These are phyloP conservation scores for Phaffia rhodozyma DNA, from an alignment of 1,284 basidiomycete genomes.

Conservation along the genomic window DNA sequence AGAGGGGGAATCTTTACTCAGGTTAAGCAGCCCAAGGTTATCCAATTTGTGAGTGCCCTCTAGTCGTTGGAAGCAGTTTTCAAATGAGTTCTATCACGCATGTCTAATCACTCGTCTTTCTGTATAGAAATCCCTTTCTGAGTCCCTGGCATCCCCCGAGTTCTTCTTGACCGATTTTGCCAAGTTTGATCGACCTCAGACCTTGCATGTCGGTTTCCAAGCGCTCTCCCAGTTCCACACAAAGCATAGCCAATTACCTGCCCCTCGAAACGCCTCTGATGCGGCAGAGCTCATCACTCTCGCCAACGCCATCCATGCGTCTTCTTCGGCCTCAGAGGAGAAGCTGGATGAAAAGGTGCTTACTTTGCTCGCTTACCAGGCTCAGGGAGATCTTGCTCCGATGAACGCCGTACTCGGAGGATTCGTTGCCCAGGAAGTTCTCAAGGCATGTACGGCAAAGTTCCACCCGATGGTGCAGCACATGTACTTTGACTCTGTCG, in stretches of 20 bases:
- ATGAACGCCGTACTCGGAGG: slow-evolving; percentile 90
- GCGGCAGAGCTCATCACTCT: slow-evolving; percentile 58
- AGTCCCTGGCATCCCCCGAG: slow-evolving; percentile 73
- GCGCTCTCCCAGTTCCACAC: slow-evolving; percentile 73
- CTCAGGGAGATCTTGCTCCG: slow-evolving; percentile 82
- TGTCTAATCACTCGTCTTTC: neutral
- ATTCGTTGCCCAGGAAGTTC: slow-evolving; percentile 94
- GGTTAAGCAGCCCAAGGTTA: slow-evolving; percentile 96
- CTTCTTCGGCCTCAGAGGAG: slow-evolving; percentile 38
- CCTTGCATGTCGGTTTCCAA: slow-evolving; percentile 90
- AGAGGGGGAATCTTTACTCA: slow-evolving; percentile 92
- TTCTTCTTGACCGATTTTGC: slow-evolving; percentile 93
- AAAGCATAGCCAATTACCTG: slow-evolving; percentile 59
- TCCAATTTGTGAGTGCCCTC: slow-evolving; percentile 63
- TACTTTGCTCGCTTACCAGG: slow-evolving; percentile 81
- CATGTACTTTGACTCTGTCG: slow-evolving; percentile 95
- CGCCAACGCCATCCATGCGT: slow-evolving; percentile 57
- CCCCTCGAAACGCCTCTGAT: slow-evolving; percentile 72
- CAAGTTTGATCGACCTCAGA: slow-evolving; percentile 86
- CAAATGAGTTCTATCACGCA: neutral
- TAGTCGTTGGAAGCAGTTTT: neutral
- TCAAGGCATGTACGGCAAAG: slow-evolving; percentile 96
- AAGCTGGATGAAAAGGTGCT: slow-evolving; percentile 66
- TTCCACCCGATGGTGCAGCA: slow-evolving; percentile 95
- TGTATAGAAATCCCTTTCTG: slow-evolving; percentile 76